Percentiles rank a stretch among this genome's conserved stretches.
Conservation (phyloP, 148 eudicot genomes). For the Cornus florida region DNA sequence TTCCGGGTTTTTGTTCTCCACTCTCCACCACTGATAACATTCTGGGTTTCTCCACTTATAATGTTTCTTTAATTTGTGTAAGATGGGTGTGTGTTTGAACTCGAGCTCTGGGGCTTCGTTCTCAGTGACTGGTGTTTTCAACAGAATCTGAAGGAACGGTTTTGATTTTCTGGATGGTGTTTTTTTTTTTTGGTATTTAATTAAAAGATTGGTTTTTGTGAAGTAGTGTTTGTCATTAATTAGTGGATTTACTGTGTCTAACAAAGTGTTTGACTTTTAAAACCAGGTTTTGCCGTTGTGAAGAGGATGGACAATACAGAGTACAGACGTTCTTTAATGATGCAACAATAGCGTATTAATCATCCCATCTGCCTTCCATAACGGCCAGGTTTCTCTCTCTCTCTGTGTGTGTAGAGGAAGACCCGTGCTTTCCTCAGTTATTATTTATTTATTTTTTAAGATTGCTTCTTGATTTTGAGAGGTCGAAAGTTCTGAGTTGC, state of each 20-base stretch:
- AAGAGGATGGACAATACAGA: background rate
- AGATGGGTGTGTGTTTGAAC: background rate
- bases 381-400: background rate
- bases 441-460: no score
- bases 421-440: background rate
- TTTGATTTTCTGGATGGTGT: background rate
- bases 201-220: background rate
- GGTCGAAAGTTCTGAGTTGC: background rate
- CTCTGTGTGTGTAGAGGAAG: background rate
- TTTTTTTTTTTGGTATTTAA: background rate
- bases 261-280: background rate
- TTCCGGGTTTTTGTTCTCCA: constrained; percentile 9
- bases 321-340: background rate
- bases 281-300: background rate
- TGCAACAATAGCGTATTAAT: background rate
- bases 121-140: background rate
- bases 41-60: background rate
- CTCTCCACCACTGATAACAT: constrained; percentile 5
- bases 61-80: background rate
- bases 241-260: background rate
- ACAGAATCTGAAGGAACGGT: background rate
- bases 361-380: background rate
- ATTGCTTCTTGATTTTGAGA: background rate
- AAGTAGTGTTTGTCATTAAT: background rate
- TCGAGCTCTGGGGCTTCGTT: background rate